Evolutionary conservation across 129 eudicot species (phyloP), one percentile per base, ranked within the genome.

Genomic region (Lactuca sativa): DNA sequence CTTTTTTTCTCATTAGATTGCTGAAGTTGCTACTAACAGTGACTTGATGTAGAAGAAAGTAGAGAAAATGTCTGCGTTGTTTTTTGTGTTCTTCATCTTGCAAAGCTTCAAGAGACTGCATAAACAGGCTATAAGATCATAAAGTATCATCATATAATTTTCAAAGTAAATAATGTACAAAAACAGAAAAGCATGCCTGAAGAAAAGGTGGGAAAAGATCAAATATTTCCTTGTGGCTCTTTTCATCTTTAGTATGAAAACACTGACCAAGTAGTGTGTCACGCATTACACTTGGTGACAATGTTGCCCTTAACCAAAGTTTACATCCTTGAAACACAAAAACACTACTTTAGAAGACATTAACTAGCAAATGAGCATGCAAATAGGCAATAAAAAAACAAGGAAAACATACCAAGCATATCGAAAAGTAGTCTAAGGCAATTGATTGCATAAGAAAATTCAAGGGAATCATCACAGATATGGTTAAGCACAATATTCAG

Each of bases 41-140:
- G 59, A 93, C 98, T 90, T 93, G 98, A 84, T 90, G 98, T 67
- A 90, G 88, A 64, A 93, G 95, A 82, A 93, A 93, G 72, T 83
- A 93, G 47, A 93, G 69, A 54, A 90, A 77, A 80, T 86, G 88
- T 52, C 95, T 83, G 74, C 97, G 80, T 67, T 93, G 97, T 73
- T 87, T 85, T 77, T 87, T 93, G 82, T 86, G 90, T 72, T 93
- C 98, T 55, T 96, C 98, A 64, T 93, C 98, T 82, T 93, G 97
- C 74, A 93, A 82, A 74, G 92, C 97, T 79, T 93, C 98, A 59
- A 93, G 97, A 59, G 98, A 93, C 98, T 93, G 86, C 54, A 74
- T 3, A 80, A 15, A 71, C 10, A 51, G 61, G 51, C 25, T 44
- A 40, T 17, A 47, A 10, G 11, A 34, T 48, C 21, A 59, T 37